Evolutionary conservation across 179 eudicot species (phyloP).

Genomic region (Actinidia polygama): DNA sequence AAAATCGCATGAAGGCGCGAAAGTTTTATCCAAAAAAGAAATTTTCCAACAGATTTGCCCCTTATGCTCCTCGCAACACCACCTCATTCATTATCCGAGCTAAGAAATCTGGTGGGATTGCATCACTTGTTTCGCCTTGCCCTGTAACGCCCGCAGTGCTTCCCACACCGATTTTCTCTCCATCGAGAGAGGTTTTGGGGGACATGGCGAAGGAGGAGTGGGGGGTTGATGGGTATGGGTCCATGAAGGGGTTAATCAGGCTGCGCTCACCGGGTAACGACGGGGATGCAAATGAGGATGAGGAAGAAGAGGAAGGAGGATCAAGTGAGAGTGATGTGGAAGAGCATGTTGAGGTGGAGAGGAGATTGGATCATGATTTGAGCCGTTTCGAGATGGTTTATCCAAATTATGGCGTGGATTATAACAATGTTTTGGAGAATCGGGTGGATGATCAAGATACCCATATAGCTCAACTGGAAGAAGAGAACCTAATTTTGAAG

Average conservation of each 20-base stretch:
- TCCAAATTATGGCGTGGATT: slow-evolving; percentile 59
- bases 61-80: slow-evolving; percentile 96
- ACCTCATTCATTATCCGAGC: slow-evolving; percentile 85
- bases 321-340: slow-evolving; percentile 97
- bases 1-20: slow-evolving; percentile 76
- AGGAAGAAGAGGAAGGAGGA: slow-evolving; percentile 83
- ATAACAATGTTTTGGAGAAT: slow-evolving; percentile 69
- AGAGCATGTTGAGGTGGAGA: slow-evolving; percentile 97
- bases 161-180: slow-evolving; percentile 90
- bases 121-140: slow-evolving; percentile 78
- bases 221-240: slow-evolving; percentile 99
- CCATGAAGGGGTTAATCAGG: slow-evolving; percentile 96
- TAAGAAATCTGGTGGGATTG: slow-evolving; percentile 90
- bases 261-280: slow-evolving; percentile 82
- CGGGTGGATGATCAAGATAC: slow-evolving; percentile 96
- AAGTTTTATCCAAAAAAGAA: slow-evolving; percentile 69
- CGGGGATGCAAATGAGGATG: slow-evolving; percentile 63
- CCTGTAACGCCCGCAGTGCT: slow-evolving; percentile 92
- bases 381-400: slow-evolving; percentile 95
- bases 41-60: slow-evolving; percentile 64
- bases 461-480: slow-evolving; percentile 87
- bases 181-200: slow-evolving; percentile 86
- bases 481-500: slow-evolving; percentile 84
- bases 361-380: slow-evolving; percentile 93
- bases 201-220: slow-evolving; percentile 99